phyloP scores from a whole-genome alignment of 1,284 basidiomycete species.

The Apiotrichum siamense region DNA sequence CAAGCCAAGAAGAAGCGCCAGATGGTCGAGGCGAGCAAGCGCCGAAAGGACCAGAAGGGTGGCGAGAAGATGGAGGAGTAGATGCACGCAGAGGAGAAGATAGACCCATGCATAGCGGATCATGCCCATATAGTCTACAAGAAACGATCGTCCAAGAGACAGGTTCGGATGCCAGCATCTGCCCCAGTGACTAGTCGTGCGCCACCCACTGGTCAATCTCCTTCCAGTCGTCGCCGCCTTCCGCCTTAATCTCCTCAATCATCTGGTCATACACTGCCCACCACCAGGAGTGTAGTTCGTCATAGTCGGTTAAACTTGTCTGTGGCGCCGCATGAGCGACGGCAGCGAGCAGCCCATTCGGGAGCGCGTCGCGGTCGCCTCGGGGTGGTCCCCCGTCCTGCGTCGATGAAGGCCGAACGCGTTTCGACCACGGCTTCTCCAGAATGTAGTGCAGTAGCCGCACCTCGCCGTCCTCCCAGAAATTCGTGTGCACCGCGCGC shows the following conservation, averaged over 20 bases:
- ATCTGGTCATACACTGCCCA: slow-evolving; percentile 45
- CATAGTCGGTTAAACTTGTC: slow-evolving; percentile 31
- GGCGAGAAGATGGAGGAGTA: not conserved
- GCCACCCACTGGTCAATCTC: slow-evolving; percentile 32
- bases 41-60: slow-evolving; percentile 25
- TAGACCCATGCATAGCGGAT: too few species aligned
- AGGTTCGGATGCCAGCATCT: not conserved
- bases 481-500: slow-evolving; percentile 38
- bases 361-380: slow-evolving; percentile 11
- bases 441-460: slow-evolving; percentile 47
- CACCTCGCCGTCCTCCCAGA: slow-evolving; percentile 49
- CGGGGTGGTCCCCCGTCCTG: slow-evolving; percentile 3
- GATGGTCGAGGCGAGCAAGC: slow-evolving; percentile 47
- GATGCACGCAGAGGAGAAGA: slow-evolving; percentile 1
- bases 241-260: slow-evolving; percentile 31
- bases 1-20: slow-evolving; percentile 68
- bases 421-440: slow-evolving; percentile 44
- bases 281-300: slow-evolving; percentile 46
- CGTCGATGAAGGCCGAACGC: not conserved
- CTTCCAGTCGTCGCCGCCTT: slow-evolving; percentile 29
- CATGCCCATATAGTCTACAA: too few species aligned
- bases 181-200: too few species aligned
- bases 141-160: too few species aligned
- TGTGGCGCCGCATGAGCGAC: slow-evolving; percentile 26
- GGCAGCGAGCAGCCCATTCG: slow-evolving; percentile 24